Conservation (phyloP, 306 rosid genomes). For the Dryas octopetala region DNA sequence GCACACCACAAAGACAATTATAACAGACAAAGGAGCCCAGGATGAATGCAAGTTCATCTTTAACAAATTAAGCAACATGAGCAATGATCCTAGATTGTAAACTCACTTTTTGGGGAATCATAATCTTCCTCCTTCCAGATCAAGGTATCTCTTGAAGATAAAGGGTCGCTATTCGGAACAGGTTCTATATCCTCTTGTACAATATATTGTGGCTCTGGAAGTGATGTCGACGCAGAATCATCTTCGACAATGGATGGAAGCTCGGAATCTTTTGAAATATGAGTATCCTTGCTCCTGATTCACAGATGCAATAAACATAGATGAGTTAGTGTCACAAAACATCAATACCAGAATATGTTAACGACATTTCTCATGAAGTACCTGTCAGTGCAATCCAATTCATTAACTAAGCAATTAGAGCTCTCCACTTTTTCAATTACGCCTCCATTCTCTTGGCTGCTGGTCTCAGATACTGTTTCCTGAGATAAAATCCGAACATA, state of each 20-base stretch:
- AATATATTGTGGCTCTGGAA: slow-evolving; percentile 36
- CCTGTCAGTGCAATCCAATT: slow-evolving; percentile 47
- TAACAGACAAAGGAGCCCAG: background rate
- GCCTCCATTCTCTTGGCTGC: slow-evolving; percentile 55
- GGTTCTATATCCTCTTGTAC: slow-evolving; percentile 35
- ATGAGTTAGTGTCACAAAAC: slow-evolving; percentile 14
- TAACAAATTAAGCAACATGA: slow-evolving; percentile 15
- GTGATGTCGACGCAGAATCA: slow-evolving; percentile 27
- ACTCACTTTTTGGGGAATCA: slow-evolving; percentile 87
- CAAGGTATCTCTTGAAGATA: slow-evolving; percentile 38
- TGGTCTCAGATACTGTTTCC: slow-evolving; percentile 60
- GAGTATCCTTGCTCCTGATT: slow-evolving; percentile 47
- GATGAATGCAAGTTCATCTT: slow-evolving; percentile 4
- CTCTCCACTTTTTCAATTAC: slow-evolving; percentile 42
- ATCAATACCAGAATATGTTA: slow-evolving; percentile 4
- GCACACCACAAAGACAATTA: background rate
- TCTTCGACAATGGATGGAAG: slow-evolving; percentile 40
- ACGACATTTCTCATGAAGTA: slow-evolving; percentile 28
- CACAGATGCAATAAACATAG: slow-evolving; percentile 21
- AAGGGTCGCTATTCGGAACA: slow-evolving; percentile 34
- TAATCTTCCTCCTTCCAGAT: slow-evolving; percentile 64
- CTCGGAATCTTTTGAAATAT: slow-evolving; percentile 33
- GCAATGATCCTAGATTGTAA: slow-evolving; percentile 22
- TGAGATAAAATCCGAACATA: slow-evolving; percentile 42
- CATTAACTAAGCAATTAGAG: slow-evolving; percentile 37